Base-by-base conservation (phyloP, 129 eudicot genomes). In the Tanacetum coccineum region DNA sequence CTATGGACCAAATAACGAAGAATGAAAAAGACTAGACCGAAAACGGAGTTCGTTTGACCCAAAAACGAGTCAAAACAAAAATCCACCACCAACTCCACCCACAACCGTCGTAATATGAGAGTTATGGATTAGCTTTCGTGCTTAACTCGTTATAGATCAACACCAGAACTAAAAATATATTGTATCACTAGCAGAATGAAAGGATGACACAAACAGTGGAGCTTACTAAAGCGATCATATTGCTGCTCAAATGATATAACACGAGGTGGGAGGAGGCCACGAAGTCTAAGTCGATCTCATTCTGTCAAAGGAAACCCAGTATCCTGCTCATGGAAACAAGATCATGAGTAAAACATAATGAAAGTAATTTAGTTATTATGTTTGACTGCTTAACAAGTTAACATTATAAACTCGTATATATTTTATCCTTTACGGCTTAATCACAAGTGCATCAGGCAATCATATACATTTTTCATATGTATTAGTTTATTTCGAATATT, bases 241-340 rank as follows among this genome's bases (percentile, higher is more conserved):
- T 92, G 96, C 79, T 92, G 98, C 71, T 86, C 95, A 65, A 92
- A 92, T 61, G 98, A 81, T 62, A 92, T 80, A 72, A 92, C 94
- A 36, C 98, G 96, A 68, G 96, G 98, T 13, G 98, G 98, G 62
- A 92, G 96, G 76, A 92, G 91, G 66, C 98, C 98, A 22, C 98
- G 98, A 22, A 92, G 89, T 26, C 98, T 96, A 66, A 92, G 89
- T 36, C 98, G 83, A 64, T 92, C 98, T 78, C 98, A 78, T 70
- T 92, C 96, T 10, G 96, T 83, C 83, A 83, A 18, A 52, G 96
- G 98, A 39, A 88, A 92, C 15, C 87, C 98, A 10, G 96, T 86
- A 73, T 88, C 98, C 98, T 92, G 91, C 67, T 74, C 76, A 32
- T 62, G 44, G 9, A 40, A 51, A 74, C n/a, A 56, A 44, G 21